phyloP scores from a whole-genome alignment of 1,139 yeast genomes.

The Nadsonia commutata region DNA sequence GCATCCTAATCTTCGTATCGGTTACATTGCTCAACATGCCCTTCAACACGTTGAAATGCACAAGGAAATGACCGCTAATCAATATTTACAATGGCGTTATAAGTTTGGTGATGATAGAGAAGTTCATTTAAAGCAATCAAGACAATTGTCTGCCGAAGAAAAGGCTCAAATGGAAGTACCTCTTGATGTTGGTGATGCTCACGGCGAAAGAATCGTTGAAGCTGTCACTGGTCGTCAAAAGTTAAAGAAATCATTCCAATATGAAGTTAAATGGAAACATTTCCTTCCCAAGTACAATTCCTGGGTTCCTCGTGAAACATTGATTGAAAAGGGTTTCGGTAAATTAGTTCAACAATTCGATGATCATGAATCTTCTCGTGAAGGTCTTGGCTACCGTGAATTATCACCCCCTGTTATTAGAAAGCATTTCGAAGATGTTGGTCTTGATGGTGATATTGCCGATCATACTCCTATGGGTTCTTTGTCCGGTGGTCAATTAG shows the following conservation, averaged over 20 bases:
- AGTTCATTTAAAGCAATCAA: conserved; percentile 80
- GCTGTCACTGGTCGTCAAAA: conserved; percentile 96
- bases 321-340: conserved; percentile 70
- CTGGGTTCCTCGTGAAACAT: conserved; percentile 76
- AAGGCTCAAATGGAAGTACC: conserved; percentile 63
- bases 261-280: conserved; percentile 87
- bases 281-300: conserved; percentile 91
- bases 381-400: conserved; percentile 95
- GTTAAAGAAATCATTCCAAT: conserved; percentile 89
- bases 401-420: conserved; percentile 82
- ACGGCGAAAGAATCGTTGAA: conserved; percentile 78
- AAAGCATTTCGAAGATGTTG: conserved; percentile 94
- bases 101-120: conserved; percentile 97
- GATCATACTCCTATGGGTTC: conserved; percentile 97
- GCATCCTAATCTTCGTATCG: conserved; percentile 95
- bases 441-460: conserved; percentile 94
- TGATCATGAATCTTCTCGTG: conserved; percentile 97
- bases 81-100: conserved; percentile 96
- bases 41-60: conserved; percentile 94
- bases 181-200: conserved; percentile 72
- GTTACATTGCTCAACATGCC: conserved; percentile 97
- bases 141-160: conserved; percentile 78
- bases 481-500: conserved; percentile 94
- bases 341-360: conserved; percentile 87
- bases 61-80: conserved; percentile 94